Conservation (phyloP, 179 eudicot genomes). For the Silene vulgaris region DNA sequence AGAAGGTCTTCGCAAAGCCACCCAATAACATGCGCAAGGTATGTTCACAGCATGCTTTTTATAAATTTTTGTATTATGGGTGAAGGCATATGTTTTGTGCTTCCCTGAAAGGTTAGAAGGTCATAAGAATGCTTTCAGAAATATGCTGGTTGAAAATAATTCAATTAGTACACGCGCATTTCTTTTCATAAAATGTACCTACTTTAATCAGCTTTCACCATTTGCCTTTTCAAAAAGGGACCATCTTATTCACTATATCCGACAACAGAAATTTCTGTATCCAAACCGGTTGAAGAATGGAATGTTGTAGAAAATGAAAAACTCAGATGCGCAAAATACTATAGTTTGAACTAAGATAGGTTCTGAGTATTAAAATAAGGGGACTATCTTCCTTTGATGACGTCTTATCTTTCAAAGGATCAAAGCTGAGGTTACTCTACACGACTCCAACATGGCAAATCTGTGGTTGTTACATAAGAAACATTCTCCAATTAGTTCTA, state of each 20-base stretch:
- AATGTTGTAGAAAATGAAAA: background rate
- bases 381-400: background rate
- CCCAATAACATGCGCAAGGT: constrained; percentile 80
- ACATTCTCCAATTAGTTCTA: background rate
- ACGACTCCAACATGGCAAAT: background rate
- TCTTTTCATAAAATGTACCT: background rate
- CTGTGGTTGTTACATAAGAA: constrained; percentile 2
- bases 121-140: constrained; percentile 6
- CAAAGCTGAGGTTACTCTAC: background rate
- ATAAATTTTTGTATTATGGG: background rate
- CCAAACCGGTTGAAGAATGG: background rate
- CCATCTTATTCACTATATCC: constrained; percentile 3
- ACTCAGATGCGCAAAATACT: background rate
- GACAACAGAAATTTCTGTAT: background rate
- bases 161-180: background rate
- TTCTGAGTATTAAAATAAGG: background rate
- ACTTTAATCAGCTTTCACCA: background rate
- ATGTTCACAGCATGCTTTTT: constrained; percentile 18
- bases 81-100: background rate
- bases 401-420: background rate
- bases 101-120: background rate
- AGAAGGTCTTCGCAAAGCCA: constrained; percentile 71
- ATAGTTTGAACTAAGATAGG: background rate
- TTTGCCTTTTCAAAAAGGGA: background rate
- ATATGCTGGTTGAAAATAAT: background rate